These are phyloP conservation scores for Jamesozyma lodderae DNA, from an alignment of 805 yeast genomes.

Conservation along the genomic window DNA sequence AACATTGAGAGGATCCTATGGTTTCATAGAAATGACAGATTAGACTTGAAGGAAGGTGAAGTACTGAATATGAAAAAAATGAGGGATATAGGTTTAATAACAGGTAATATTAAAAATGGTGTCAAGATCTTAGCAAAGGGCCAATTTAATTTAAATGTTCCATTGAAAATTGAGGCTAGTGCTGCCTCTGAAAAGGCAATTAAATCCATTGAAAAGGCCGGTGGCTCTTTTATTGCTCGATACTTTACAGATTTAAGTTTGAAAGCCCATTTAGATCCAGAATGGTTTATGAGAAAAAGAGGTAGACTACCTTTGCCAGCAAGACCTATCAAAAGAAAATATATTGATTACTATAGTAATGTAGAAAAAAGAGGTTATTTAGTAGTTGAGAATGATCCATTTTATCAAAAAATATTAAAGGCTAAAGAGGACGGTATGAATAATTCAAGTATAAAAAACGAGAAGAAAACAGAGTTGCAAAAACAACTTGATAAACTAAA, in stretches of 20 bases:
- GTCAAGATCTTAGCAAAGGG: slow-evolving; percentile 74
- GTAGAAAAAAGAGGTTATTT: slow-evolving; percentile 71
- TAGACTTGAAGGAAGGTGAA: slow-evolving; percentile 50
- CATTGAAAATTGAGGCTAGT: slow-evolving; percentile 72
- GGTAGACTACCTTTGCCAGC: slow-evolving; percentile 81
- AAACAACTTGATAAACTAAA: slow-evolving; percentile 28
- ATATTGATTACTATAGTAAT: slow-evolving; percentile 68
- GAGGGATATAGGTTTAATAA: slow-evolving; percentile 63
- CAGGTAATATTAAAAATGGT: slow-evolving; percentile 69
- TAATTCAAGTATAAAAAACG: slow-evolving; percentile 14
- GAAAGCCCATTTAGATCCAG: slow-evolving; percentile 70
- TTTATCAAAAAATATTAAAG: slow-evolving; percentile 17
- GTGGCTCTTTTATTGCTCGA: slow-evolving; percentile 65
- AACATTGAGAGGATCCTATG: slow-evolving; percentile 62
- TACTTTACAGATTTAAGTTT: slow-evolving; percentile 62
- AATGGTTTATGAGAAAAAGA: slow-evolving; percentile 53
- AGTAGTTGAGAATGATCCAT: slow-evolving; percentile 32
- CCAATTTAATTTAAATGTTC: slow-evolving; percentile 39
- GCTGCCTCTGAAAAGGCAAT: slow-evolving; percentile 73
- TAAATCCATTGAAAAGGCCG: slow-evolving; percentile 56
- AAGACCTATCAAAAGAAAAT: slow-evolving; percentile 76
- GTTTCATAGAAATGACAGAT: slow-evolving; percentile 59
- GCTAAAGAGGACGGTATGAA: slow-evolving; percentile 16
- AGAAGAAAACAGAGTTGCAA: slow-evolving; percentile 29
- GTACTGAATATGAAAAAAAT: slow-evolving; percentile 66